Conservation (phyloP, 371 early-diverging fungal species). For the Vairimorpha apis region DNA sequence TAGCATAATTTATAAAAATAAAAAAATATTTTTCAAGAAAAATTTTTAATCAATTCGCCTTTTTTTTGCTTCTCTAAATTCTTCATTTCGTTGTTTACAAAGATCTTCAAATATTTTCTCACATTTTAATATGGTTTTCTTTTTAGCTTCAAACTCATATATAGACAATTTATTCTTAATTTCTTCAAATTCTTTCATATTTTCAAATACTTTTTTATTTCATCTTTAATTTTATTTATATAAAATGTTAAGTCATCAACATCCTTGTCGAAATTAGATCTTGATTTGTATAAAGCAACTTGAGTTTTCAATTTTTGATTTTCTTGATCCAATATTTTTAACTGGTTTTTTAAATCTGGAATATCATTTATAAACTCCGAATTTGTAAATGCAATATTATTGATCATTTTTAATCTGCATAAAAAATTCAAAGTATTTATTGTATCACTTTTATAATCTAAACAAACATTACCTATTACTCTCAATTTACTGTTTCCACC, state of each 20-base stretch:
- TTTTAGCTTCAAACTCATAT: not conserved
- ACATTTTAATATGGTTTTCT: not conserved
- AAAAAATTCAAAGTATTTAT: constrained; percentile 60
- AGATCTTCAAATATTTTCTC: not conserved
- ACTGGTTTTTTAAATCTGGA: constrained; percentile 50
- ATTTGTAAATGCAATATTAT: constrained; percentile 51
- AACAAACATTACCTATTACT: constrained; percentile 65
- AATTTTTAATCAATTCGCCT: too few species aligned
- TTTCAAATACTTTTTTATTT: not conserved
- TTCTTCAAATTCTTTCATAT: constrained; percentile 4
- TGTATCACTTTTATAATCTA: constrained; percentile 52
- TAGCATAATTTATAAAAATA: too few species aligned
- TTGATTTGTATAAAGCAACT: constrained; percentile 16
- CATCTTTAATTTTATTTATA: not conserved
- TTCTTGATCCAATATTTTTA: constrained; percentile 51
- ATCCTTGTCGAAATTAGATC: not conserved
- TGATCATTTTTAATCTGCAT: constrained; percentile 57
- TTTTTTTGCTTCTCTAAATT: too few species aligned
- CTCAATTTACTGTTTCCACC: constrained; percentile 69
- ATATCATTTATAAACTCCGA: constrained; percentile 43
- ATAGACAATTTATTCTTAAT: not conserved
- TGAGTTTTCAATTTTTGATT: constrained; percentile 52
- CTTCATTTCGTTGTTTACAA: not conserved
- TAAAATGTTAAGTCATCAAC: not conserved
- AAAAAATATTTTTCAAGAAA: too few species aligned